Evolutionary conservation across 169 alveolate species (phyloP).

Genomic region (Cryptosporidium viatorum): DNA sequence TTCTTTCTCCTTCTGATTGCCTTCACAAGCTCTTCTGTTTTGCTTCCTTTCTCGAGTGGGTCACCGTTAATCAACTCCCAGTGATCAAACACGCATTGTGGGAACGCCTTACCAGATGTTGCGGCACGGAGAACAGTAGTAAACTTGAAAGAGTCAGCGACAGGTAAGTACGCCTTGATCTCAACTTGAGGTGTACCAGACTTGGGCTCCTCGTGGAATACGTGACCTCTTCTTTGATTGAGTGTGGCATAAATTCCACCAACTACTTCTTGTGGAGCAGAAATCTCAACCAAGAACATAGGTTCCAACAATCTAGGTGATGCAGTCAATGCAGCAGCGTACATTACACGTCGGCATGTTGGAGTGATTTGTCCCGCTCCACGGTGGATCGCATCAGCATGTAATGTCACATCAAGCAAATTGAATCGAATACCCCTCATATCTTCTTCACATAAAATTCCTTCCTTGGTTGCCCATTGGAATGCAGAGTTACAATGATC

Average conservation of each 20-base stretch:
- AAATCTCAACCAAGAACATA: constrained; percentile 97
- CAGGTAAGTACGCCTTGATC: constrained; percentile 98
- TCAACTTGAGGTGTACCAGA: constrained; percentile 97
- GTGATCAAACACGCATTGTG: constrained; percentile 99
- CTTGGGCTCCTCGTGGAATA: constrained; percentile 96
- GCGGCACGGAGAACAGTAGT: constrained; percentile 98
- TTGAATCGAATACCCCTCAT: constrained; percentile 98
- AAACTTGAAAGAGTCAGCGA: constrained; percentile 99
- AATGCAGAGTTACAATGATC: constrained; percentile 98
- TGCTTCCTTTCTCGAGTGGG: constrained; percentile 97
- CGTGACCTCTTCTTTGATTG: constrained; percentile 98
- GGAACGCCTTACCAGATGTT: constrained; percentile 99
- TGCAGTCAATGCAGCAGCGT: constrained; percentile 97
- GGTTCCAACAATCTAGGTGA: constrained; percentile 98
- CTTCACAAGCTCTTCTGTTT: constrained; percentile 92
- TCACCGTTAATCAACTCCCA: constrained; percentile 97
- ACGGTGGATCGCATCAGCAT: constrained; percentile 99
- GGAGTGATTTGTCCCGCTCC: constrained; percentile 99
- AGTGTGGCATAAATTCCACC: constrained; percentile 97
- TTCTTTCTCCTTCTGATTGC: constrained; percentile 98
- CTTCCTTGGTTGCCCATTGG: constrained; percentile 99
- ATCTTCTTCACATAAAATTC: constrained; percentile 98
- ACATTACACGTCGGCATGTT: constrained; percentile 95
- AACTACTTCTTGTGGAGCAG: constrained; percentile 95
- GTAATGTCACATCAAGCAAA: constrained; percentile 97